Conservation (phyloP, 176 grass and related monocot genomes). For the Carex littledalei region DNA sequence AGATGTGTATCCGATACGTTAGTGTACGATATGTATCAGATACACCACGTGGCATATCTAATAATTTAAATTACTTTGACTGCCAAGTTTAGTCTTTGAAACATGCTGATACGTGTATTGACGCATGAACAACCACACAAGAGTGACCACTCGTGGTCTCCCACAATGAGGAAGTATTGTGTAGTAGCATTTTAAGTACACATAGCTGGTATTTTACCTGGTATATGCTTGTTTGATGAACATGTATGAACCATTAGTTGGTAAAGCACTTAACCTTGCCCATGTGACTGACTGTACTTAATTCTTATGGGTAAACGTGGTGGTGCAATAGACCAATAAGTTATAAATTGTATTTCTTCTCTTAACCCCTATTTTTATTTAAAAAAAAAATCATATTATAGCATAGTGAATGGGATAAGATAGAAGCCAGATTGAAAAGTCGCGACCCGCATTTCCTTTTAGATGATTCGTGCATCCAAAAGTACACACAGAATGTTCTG, state of each 20-base stretch:
- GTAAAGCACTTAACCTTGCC: neutral
- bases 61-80: too few species aligned
- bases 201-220: neutral
- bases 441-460: constrained; percentile 44
- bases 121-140: neutral
- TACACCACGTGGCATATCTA: neutral
- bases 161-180: neutral
- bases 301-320: neutral
- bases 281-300: neutral
- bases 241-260: neutral
- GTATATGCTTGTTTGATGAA: constrained; percentile 16
- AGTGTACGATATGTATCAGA: neutral
- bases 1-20: neutral
- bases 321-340: neutral
- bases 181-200: neutral
- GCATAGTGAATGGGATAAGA: constrained; percentile 90
- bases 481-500: constrained; percentile 53
- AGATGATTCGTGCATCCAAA: constrained; percentile 67
- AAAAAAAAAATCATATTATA: constrained; percentile 24
- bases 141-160: neutral
- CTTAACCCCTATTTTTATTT: neutral
- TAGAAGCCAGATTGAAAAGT: constrained; percentile 59
- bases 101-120: neutral
- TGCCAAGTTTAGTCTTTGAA: neutral
- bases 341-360: neutral